A percentile compares a stretch with the other conserved stretches of the same genome.
phyloP scores from a whole-genome alignment of 495 filamentous ascomycete species.

The Penicillium ochrochloron region DNA sequence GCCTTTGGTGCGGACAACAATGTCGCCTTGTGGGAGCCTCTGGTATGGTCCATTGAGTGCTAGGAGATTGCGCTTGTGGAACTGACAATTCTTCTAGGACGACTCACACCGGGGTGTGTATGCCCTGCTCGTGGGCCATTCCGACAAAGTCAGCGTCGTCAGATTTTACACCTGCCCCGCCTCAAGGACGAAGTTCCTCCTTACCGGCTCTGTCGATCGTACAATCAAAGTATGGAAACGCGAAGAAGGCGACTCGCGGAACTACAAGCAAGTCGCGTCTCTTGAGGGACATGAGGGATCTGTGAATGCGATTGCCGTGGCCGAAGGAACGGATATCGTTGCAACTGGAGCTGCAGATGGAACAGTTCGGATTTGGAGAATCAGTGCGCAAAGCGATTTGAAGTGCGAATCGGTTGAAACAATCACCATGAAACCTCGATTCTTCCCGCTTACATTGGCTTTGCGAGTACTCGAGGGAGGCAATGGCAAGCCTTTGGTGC shows the following conservation, averaged over 20 bases:
- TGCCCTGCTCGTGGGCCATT: conserved; percentile 77
- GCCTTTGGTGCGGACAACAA: conserved; percentile 91
- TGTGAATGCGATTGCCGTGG: conserved; percentile 76
- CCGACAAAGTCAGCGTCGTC: conserved; percentile 79
- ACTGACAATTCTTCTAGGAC: conserved; percentile 44
- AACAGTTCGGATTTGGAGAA: conserved; percentile 76
- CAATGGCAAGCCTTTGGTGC: conserved; percentile 56
- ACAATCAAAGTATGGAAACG: conserved; percentile 73
- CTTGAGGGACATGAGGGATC: conserved; percentile 69
- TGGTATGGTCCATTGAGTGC: conserved; percentile 59
- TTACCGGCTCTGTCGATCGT: conserved; percentile 84
- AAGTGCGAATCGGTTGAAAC: conserved; percentile 63
- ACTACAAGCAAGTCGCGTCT: conserved; percentile 51
- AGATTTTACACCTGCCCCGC: conserved; percentile 68
- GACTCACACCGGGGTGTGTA: conserved; percentile 60
- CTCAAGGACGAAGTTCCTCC: conserved; percentile 57
- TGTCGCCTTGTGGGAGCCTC: conserved; percentile 85
- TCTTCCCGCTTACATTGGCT: conserved; percentile 78
- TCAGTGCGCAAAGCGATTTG: conserved; percentile 46
- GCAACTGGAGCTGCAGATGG: conserved; percentile 81
- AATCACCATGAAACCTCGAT: conserved; percentile 73
- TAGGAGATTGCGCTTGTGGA: not conserved
- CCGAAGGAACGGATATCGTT: conserved; percentile 60
- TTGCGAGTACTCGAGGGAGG: conserved; percentile 59
- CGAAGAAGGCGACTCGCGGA: conserved; percentile 20